Conservation (phyloP, 2,329 filamentous ascomycete genomes). For the Cladosporium sp. region DNA sequence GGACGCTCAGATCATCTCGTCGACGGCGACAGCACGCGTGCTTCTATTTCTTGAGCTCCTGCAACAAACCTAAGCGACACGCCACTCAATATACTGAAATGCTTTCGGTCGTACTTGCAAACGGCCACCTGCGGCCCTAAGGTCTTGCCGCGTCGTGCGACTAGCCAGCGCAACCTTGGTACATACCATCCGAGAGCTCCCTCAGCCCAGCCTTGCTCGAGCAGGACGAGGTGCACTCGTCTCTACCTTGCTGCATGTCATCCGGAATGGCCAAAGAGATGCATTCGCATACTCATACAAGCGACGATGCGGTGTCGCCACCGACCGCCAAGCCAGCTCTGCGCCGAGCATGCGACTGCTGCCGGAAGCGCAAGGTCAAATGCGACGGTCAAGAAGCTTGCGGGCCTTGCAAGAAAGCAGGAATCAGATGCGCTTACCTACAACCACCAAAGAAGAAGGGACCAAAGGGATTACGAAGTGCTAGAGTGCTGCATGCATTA, state of each 20-base stretch:
- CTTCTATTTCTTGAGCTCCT: constrained; percentile 3
- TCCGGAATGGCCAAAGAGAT: constrained; percentile 8
- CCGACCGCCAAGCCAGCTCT: constrained; percentile 28
- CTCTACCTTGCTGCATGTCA: not conserved
- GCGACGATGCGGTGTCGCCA: constrained; percentile 26
- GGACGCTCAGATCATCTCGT: not conserved
- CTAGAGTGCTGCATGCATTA: constrained; percentile 38
- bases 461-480: constrained; percentile 40
- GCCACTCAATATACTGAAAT: constrained; percentile 2
- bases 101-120: constrained; percentile 4
- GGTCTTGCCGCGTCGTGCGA: constrained; percentile 12
- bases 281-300: constrained; percentile 20
- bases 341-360: constrained; percentile 42
- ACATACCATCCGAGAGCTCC: constrained; percentile 3
- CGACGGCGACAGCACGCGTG: not conserved
- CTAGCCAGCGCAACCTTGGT: constrained; percentile 1
- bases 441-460: constrained; percentile 42
- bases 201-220: constrained; percentile 2
- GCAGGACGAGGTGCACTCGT: not conserved
- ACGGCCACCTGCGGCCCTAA: constrained; percentile 15
- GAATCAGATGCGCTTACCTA: constrained; percentile 40
- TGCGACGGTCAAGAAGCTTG: constrained; percentile 40
- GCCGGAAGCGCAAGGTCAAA: constrained; percentile 40
- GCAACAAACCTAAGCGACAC: constrained; percentile 10
- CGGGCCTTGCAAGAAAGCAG: constrained; percentile 39